Base-by-base conservation (phyloP, 2,329 filamentous ascomycete genomes). In the Capronia epimyces region DNA sequence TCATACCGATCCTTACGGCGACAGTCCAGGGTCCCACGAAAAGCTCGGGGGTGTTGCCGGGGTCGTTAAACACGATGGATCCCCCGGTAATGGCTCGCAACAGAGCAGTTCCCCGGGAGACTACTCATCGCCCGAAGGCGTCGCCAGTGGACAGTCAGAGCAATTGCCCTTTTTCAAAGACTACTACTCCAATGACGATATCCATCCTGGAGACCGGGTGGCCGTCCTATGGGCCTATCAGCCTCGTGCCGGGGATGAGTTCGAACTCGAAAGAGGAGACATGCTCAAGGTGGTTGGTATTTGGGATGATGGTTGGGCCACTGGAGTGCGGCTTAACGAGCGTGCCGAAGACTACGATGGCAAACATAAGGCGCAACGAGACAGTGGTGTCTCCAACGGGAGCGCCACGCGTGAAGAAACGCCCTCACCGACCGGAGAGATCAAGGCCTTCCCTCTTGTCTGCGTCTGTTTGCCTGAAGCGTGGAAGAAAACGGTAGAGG, bases 301-400 rank as follows among this genome's bases (percentile, higher is more conserved):
- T 60, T 98, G 93, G 93, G 93, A 98, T 64, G 93, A 98, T 67
- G 93, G 93, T 41, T 98, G 93, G 93, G 93, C 93, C 9, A 98
- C 93, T 1, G 93, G 93, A 62, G 79, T 96, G 49, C 78, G 94
- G 65, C 73, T 95, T 49, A 78, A 84, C 47, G 87, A 95, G 62
- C 79, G 82, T 49, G 89, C 89, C 2, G 91, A 97, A 55, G 88
- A 96, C 58, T 96, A 89, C 83, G 87, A 95, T 62, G 78, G 79
- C 37, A 79, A 84, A 57, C 80, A 82, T 62, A 83, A 87, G 63
- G 74, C 82, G 27, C 89, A 95, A 65, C 82, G 93, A 55, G 93
- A 98, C 69, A 97, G 91, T 63, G 93, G 93, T 50, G 87, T 97
- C 37, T 96, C 89, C 40, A 86, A 89, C 69, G 84, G 86, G 15